These are phyloP conservation scores for Lathyrus sativus DNA, from an alignment of 306 rosid genomes.

Conservation along the genomic window DNA sequence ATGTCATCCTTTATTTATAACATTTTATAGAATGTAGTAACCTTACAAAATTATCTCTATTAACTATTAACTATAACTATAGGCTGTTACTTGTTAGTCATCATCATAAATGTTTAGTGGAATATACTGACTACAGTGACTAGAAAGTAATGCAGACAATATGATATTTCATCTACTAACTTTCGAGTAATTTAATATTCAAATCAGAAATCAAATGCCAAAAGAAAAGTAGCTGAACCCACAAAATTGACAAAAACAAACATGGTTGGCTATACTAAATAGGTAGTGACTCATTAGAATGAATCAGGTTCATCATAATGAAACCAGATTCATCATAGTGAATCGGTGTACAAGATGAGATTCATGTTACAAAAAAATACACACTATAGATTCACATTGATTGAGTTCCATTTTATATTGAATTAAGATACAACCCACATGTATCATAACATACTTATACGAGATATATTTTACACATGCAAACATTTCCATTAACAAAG, in stretches of 20 bases:
- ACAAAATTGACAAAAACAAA: background rate
- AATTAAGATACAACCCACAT: background rate
- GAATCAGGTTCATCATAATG: background rate
- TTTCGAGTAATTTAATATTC: background rate
- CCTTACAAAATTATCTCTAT: background rate
- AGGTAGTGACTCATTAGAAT: background rate
- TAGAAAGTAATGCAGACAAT: background rate
- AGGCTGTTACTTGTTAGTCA: background rate
- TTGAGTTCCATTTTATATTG: background rate
- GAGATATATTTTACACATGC: background rate
- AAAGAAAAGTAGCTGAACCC: background rate
- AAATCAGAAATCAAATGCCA: background rate
- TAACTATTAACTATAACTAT: no score
- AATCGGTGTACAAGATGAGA: background rate
- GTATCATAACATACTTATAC: background rate
- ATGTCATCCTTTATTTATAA: no score
- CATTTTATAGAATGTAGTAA: background rate
- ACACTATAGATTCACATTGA: background rate
- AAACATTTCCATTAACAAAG: conserved; percentile 2
- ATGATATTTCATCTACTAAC: background rate
- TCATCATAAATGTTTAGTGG: background rate
- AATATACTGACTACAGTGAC: background rate
- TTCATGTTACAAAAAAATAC: background rate
- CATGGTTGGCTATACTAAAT: background rate
- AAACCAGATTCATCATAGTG: background rate